Evolutionary conservation across 768 basidiomycete genomes (phyloP).

Genomic region (Phylloporus arenicola): DNA sequence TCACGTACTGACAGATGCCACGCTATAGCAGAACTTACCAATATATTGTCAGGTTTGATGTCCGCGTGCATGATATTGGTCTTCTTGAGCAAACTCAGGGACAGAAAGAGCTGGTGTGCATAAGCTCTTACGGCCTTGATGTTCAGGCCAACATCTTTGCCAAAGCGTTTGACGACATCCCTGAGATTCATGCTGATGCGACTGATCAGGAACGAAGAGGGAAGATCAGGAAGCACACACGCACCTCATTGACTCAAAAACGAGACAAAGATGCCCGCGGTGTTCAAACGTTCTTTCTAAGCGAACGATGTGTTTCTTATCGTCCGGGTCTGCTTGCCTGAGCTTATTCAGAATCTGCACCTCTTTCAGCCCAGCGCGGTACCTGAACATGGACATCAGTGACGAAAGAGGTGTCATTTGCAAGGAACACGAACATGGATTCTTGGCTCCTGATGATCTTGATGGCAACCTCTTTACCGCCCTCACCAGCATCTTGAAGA

Average conservation of each 20-base stretch:
- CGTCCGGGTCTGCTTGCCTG: slow-evolving; percentile 85
- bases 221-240: slow-evolving; percentile 14
- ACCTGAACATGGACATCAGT: slow-evolving; percentile 48
- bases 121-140: slow-evolving; percentile 98
- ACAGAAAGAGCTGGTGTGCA: slow-evolving; percentile 91
- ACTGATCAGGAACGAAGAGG: slow-evolving; percentile 11
- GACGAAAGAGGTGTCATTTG: neutral
- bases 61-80: slow-evolving; percentile 96
- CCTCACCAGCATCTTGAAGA: slow-evolving; percentile 54
- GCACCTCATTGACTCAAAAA: slow-evolving; percentile 91
- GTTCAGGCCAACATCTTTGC: slow-evolving; percentile 95
- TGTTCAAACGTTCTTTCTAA: slow-evolving; percentile 94
- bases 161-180: slow-evolving; percentile 96
- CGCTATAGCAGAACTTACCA: slow-evolving; percentile 49
- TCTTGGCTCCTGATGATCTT: slow-evolving; percentile 96
- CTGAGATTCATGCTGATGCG: slow-evolving; percentile 87
- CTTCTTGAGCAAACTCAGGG: slow-evolving; percentile 79
- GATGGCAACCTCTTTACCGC: slow-evolving; percentile 84
- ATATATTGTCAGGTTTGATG: slow-evolving; percentile 96
- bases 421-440: slow-evolving; percentile 67
- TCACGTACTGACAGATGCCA: slow-evolving; percentile 13
- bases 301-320: slow-evolving; percentile 95
- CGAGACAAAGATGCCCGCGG: slow-evolving; percentile 91
- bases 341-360: slow-evolving; percentile 84
- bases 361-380: slow-evolving; percentile 92